Base-by-base conservation (phyloP, 495 filamentous ascomycete species). In the Cryomyces minteri region DNA sequence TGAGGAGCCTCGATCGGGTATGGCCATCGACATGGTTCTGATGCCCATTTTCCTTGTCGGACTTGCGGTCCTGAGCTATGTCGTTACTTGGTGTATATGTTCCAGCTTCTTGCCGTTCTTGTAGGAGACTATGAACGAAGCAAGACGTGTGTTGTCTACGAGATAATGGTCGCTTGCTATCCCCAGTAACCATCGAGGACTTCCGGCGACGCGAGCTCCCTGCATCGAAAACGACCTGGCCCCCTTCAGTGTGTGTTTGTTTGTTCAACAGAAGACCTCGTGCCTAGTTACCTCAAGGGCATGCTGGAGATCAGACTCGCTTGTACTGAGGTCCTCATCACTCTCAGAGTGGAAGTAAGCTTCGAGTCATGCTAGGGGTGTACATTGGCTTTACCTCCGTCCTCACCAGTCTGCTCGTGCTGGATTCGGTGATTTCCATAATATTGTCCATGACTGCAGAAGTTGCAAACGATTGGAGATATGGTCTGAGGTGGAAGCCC, bases 91-190 rank as follows among this genome's bases (percentile, higher is more conserved):
- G 14, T n/a, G 14, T 32, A 44, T 32, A 9, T 32, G 50, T 32
- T 14, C 52, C 51, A 34, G 60, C 48, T 50, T 62, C 64, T 55
- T 70, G 65, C 58, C 64, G 44, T 43, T 79, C 81, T 31, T 46
- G 14, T 29, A 94, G 75, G 6, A 94, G 69, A 18, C 79, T 72
- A 58, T 94, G 87, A 5, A 94, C 84, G 48, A 88, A 77, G 56
- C 86, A 94, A 46, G 82, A 74, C 0, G 81, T 86, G 7, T 62
- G 67, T 41, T 67, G 66, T 41, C 68, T 67, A 10, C 58, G 43
- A 7, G 56, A 54, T 10, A 61, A 58, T 6, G 63, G 52, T 12
- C 64, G 47, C 30, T 39, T 39, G 50, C 67, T 59, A 5, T 81
- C 73, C 50, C 65, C 64, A n/a, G 71, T 61, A 6, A 83, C 80